Evolutionary conservation across 345 rosid species (phyloP).

Genomic region (Streptanthus diversifolius): DNA sequence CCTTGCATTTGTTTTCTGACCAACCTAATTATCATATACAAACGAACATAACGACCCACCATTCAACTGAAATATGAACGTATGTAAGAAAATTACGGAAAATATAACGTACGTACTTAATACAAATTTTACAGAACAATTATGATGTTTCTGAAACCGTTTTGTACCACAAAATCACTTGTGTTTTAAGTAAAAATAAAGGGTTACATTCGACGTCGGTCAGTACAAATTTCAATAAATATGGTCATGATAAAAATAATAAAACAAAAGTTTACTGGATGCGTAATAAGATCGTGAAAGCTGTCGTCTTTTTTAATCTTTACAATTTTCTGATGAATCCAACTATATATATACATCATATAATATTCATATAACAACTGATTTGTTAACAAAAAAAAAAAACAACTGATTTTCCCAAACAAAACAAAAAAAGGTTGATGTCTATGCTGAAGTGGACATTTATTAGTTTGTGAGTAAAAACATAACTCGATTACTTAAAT

Average conservation of each 20-base stretch:
- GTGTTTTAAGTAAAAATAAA: too few relatives aligned
- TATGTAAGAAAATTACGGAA: too few relatives aligned
- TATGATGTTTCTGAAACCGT: too few relatives aligned
- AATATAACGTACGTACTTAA: too few relatives aligned
- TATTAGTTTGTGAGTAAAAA: neutral
- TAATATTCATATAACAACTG: neutral
- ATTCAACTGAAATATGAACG: too few relatives aligned
- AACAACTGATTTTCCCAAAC: neutral
- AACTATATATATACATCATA: neutral
- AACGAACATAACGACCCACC: too few relatives aligned
- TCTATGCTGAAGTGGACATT: conserved; percentile 5
- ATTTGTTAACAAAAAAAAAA: too few relatives aligned
- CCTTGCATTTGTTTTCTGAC: neutral
- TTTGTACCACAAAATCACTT: too few relatives aligned
- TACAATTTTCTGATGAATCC: neutral
- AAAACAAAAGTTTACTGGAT: neutral
- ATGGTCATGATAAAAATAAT: neutral
- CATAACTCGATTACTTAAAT: neutral
- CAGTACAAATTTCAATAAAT: neutral
- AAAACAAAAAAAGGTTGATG: neutral
- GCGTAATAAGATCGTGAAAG: neutral
- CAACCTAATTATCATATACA: neutral
- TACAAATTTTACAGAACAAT: too few relatives aligned
- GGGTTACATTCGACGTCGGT: neutral
- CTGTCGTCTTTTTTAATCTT: neutral